phyloP scores from a whole-genome alignment of 306 rosid genomes.

The Begonia loranthoides region DNA sequence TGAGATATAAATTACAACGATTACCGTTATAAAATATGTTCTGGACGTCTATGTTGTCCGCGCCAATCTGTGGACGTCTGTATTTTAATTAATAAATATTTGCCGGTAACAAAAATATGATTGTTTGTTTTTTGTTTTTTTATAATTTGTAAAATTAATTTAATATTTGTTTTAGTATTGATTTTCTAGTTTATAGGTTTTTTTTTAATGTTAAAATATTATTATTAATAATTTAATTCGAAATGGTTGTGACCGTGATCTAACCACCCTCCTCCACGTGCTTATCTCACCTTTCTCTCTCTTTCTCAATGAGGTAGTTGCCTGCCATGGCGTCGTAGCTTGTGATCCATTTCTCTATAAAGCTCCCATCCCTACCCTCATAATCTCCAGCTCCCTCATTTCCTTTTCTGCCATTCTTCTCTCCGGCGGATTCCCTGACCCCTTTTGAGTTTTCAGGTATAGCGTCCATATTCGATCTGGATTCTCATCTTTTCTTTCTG shows the following conservation, averaged over 20 bases:
- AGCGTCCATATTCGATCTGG: not conserved
- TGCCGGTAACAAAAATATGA: too few species aligned
- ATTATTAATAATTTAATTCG: too few species aligned
- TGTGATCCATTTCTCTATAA: constrained; percentile 1
- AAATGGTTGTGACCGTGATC: not conserved
- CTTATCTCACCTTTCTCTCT: not conserved
- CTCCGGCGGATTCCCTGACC: not conserved
- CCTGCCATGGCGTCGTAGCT: not conserved
- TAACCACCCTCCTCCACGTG: not conserved
- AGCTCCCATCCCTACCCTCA: not conserved
- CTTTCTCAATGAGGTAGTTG: not conserved
- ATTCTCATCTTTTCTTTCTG: not conserved
- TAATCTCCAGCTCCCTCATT: not conserved
- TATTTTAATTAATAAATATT: too few species aligned
- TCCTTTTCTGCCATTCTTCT: not conserved
- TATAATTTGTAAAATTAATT: too few species aligned
- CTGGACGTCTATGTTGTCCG: too few species aligned
- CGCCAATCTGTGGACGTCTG: too few species aligned
- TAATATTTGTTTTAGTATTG: too few species aligned
- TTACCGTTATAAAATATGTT: too few species aligned
- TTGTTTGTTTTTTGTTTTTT: too few species aligned
- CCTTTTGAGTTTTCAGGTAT: constrained; percentile 4
- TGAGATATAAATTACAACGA: too few species aligned
- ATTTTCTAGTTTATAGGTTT: too few species aligned
- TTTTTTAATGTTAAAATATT: too few species aligned